These are phyloP conservation scores for Filobasidium uniguttulatum DNA, from an alignment of 1,284 basidiomycete species.

Conservation along the genomic window DNA sequence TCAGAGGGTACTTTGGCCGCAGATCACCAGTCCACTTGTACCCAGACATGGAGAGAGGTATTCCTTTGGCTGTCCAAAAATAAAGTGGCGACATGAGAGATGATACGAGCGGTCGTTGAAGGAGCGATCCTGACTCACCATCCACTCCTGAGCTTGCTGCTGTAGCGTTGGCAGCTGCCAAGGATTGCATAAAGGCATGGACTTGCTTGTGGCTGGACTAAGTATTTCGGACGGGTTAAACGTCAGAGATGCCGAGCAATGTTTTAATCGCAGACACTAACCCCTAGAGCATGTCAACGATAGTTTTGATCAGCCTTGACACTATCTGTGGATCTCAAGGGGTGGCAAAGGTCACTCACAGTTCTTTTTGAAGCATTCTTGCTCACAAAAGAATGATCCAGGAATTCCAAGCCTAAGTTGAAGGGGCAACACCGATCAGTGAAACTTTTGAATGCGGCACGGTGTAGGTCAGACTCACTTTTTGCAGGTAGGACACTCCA, in stretches of 20 bases:
- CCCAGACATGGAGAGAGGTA: constrained; percentile 30
- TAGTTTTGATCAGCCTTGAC: too few species aligned
- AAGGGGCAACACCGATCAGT: constrained; percentile 5
- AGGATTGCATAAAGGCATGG: constrained; percentile 19
- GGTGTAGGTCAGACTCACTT: constrained; percentile 23
- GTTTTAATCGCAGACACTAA: too few species aligned
- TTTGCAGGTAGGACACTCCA: constrained; percentile 38
- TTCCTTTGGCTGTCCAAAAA: constrained; percentile 11
- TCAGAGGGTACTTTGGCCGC: constrained; percentile 36
- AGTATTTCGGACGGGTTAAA: too few species aligned
- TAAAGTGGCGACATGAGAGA: constrained; percentile 6
- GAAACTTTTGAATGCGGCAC: background rate
- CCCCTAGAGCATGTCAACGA: too few species aligned
- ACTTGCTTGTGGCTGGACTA: constrained; percentile 36
- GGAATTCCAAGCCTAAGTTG: constrained; percentile 33
- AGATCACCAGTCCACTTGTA: constrained; percentile 35
- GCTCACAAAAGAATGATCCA: constrained; percentile 38
- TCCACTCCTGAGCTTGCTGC: constrained; percentile 8
- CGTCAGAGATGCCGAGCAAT: too few species aligned
- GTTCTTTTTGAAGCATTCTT: constrained; percentile 38
- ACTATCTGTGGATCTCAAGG: too few species aligned
- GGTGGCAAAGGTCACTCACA: constrained; percentile 29
- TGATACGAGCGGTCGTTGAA: constrained; percentile 1
- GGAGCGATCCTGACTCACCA: constrained; percentile 4
- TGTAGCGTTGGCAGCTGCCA: constrained; percentile 9